phyloP scores from a whole-genome alignment of 2,329 filamentous ascomycete species.

The Alternaria metachromatica region DNA sequence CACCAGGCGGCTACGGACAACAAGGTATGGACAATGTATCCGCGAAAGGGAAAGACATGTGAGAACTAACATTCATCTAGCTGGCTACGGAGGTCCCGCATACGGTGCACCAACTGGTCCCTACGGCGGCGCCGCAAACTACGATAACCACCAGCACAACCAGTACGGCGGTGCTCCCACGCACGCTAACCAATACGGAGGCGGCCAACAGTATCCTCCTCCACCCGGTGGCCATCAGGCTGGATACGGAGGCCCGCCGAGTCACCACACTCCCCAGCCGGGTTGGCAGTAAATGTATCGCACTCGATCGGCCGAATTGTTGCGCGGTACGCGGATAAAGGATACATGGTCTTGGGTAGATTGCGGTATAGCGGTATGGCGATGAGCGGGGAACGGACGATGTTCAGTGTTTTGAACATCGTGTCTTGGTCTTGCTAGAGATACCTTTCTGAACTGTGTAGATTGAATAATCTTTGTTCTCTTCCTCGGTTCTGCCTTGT shows the following conservation, averaged over 20 bases:
- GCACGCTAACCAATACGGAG: conserved; percentile 20
- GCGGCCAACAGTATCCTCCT: conserved; percentile 25
- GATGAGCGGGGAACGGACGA: not conserved
- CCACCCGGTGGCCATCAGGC: conserved; percentile 16
- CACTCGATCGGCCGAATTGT: not conserved
- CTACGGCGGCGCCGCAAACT: conserved; percentile 38
- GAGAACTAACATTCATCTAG: conserved; percentile 16
- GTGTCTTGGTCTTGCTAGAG: not conserved
- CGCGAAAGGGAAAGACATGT: not conserved
- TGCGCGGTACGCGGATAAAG: not conserved
- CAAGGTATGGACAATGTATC: conserved; percentile 20
- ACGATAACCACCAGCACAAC: conserved; percentile 43
- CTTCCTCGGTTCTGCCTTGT: not conserved
- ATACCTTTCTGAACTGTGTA: conserved; percentile 15
- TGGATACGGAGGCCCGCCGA: conserved; percentile 16
- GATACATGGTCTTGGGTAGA: not conserved
- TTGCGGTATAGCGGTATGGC: not conserved
- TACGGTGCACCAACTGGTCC: conserved; percentile 26
- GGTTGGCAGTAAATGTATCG: conserved; percentile 27
- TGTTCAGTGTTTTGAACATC: not conserved
- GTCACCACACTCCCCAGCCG: conserved; percentile 28
- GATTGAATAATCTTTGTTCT: conserved; percentile 5
- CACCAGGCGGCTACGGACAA: conserved; percentile 31
- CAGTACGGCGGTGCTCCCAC: conserved; percentile 24
- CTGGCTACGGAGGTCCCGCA: conserved; percentile 43